Percentiles rank a stretch among this genome's conserved stretches.
Conservation (phyloP, 148 eudicot genomes). For the Diospyros kaki region DNA sequence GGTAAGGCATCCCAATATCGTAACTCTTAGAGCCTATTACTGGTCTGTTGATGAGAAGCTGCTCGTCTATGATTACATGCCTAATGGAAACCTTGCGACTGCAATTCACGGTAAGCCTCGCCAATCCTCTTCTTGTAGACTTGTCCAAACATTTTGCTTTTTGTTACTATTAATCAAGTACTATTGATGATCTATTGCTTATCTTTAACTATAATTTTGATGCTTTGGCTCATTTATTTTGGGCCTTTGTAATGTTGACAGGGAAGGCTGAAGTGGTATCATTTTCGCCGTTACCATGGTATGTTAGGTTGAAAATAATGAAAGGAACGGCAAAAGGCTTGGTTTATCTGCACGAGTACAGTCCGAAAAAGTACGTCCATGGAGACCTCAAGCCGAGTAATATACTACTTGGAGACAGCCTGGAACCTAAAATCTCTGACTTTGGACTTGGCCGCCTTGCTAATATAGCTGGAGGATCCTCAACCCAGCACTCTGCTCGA, state of each 20-base stretch:
- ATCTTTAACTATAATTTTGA: neutral
- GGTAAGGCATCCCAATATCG: constrained; percentile 78
- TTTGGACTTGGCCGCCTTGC: constrained; percentile 93
- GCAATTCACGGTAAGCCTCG: constrained; percentile 76
- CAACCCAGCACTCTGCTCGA: constrained; percentile 57
- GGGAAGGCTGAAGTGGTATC: constrained; percentile 70
- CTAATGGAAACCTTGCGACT: constrained; percentile 74
- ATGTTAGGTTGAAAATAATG: constrained; percentile 55
- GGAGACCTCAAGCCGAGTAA: constrained; percentile 93
- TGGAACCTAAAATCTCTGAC: constrained; percentile 88
- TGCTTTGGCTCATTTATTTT: constrained; percentile 3
- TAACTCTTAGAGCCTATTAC: constrained; percentile 79
- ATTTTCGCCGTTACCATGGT: constrained; percentile 76
- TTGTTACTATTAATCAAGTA: too few relatives aligned
- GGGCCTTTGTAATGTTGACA: constrained; percentile 23
- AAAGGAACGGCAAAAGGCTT: constrained; percentile 85
- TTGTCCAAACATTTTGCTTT: too few relatives aligned
- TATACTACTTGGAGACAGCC: constrained; percentile 58
- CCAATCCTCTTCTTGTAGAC: constrained; percentile 1
- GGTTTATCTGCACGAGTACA: constrained; percentile 79
- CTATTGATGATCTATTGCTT: too few relatives aligned
- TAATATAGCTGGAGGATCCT: constrained; percentile 75
- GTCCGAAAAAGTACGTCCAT: constrained; percentile 93
- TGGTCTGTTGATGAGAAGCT: constrained; percentile 99
- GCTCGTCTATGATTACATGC: constrained; percentile 73